These are phyloP conservation scores for Tulasnella sp. DNA, from an alignment of 768 basidiomycete species.

Conservation along the genomic window DNA sequence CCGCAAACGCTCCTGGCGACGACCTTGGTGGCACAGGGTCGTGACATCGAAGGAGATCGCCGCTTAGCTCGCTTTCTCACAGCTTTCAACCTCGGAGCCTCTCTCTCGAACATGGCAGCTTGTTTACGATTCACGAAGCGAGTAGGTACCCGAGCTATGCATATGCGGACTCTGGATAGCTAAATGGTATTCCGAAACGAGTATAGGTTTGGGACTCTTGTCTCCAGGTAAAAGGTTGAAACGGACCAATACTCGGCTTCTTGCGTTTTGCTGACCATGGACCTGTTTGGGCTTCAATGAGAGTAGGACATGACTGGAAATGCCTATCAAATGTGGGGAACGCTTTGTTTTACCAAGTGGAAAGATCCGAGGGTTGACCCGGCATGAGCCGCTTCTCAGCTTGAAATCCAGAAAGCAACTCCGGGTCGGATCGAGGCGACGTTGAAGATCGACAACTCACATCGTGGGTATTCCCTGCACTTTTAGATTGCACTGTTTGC, in stretches of 20 bases:
- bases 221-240: background rate
- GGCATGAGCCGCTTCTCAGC: background rate
- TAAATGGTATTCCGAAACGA: background rate
- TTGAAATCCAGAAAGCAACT: background rate
- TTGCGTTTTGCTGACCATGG: background rate
- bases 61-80: background rate
- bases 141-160: slow-evolving; percentile 33
- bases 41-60: background rate
- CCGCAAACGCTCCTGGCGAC: no score
- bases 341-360: background rate
- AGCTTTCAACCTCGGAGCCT: background rate
- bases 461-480: background rate
- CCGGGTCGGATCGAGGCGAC: background rate
- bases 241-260: background rate
- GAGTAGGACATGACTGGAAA: background rate
- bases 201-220: background rate
- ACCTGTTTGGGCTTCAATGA: background rate
- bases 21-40: no score
- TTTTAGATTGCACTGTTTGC: background rate
- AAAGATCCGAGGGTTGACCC: background rate
- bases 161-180: background rate
- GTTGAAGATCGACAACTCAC: background rate
- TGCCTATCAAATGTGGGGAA: background rate
- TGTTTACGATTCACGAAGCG: slow-evolving; percentile 63
- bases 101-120: slow-evolving; percentile 44